Conservation (phyloP, 768 basidiomycete species). For the Myochromella boudieri region DNA sequence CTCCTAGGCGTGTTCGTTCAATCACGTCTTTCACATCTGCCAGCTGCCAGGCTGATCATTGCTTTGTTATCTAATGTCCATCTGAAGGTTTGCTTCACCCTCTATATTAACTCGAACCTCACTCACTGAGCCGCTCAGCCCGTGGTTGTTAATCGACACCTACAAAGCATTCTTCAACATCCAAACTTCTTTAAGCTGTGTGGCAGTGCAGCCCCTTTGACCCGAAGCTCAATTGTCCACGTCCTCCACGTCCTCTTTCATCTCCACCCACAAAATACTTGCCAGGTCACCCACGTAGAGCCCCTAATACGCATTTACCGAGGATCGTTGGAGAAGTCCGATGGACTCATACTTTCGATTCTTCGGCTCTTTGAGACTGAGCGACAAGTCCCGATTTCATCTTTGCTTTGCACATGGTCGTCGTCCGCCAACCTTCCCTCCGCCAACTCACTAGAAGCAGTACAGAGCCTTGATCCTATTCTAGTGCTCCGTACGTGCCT, state of each 20-base stretch:
- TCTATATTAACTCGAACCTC: not conserved
- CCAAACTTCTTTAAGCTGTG: conserved; percentile 56
- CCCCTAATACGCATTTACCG: conserved; percentile 74
- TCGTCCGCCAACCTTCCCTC: conserved; percentile 41
- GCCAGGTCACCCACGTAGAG: conserved; percentile 80
- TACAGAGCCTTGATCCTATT: conserved; percentile 69
- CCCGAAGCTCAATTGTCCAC: conserved; percentile 49
- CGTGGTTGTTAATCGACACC: conserved; percentile 64
- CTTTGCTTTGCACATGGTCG: conserved; percentile 70
- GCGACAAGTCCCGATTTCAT: conserved; percentile 60
- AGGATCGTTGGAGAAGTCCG: conserved; percentile 66
- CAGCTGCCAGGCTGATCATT: conserved; percentile 43
- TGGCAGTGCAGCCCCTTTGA: conserved; percentile 20
- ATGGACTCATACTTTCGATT: conserved; percentile 68
- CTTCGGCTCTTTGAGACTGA: conserved; percentile 79
- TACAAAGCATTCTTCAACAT: conserved; percentile 78
- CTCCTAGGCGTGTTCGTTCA: conserved; percentile 64
- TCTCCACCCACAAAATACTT: conserved; percentile 78
- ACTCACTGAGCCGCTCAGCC: conserved; percentile 46
- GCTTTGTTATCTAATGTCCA: conserved; percentile 37
- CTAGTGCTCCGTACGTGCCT: conserved; percentile 70
- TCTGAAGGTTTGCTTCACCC: conserved; percentile 56
- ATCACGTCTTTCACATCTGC: conserved; percentile 46
- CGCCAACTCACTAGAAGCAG: conserved; percentile 55
- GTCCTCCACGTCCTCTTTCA: conserved; percentile 69